Evolutionary conservation across 2,329 filamentous ascomycete genomes (phyloP).

Genomic region (Fusarium albidum): DNA sequence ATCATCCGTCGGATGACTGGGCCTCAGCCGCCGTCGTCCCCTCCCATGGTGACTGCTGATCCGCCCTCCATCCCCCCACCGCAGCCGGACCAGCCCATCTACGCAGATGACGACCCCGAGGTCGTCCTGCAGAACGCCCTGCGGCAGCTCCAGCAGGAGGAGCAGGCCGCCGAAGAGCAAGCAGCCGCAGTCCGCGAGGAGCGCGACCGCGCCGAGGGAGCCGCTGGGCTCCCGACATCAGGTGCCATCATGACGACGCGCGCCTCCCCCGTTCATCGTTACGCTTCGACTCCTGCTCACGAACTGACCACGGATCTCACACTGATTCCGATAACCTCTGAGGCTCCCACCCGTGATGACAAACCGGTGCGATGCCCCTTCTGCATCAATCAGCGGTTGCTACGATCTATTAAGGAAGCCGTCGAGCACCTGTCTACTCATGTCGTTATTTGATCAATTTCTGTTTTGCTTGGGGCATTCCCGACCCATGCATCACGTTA

Average conservation of each 20-base stretch:
- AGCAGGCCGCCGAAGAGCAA: slow-evolving; percentile 65
- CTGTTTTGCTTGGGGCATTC: not conserved
- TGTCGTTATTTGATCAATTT: slow-evolving; percentile 55
- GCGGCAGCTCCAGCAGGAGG: slow-evolving; percentile 65
- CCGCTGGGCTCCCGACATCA: slow-evolving; percentile 36
- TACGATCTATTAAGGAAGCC: slow-evolving; percentile 67
- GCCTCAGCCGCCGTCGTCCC: slow-evolving; percentile 33
- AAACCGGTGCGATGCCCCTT: slow-evolving; percentile 65
- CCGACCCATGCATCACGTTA: not conserved
- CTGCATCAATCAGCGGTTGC: slow-evolving; percentile 68
- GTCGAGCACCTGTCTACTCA: slow-evolving; percentile 70
- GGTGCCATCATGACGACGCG: slow-evolving; percentile 45
- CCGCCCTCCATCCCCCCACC: slow-evolving; percentile 41
- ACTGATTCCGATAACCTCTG: slow-evolving; percentile 63
- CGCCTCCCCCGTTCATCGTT: slow-evolving; percentile 44
- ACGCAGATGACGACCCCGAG: slow-evolving; percentile 64
- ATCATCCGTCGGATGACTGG: slow-evolving; percentile 53
- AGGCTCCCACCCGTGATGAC: slow-evolving; percentile 56
- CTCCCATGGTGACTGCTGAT: slow-evolving; percentile 38
- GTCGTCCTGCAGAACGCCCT: slow-evolving; percentile 67
- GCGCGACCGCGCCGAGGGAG: slow-evolving; percentile 57
- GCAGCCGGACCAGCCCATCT: slow-evolving; percentile 49
- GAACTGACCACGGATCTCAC: slow-evolving; percentile 54
- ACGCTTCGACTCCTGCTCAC: slow-evolving; percentile 44
- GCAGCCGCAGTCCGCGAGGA: slow-evolving; percentile 63